Percentiles rank a stretch among this genome's conserved stretches.
Conservation (phyloP, 2,329 filamentous ascomycete species). For the Periconia macrospinosa region DNA sequence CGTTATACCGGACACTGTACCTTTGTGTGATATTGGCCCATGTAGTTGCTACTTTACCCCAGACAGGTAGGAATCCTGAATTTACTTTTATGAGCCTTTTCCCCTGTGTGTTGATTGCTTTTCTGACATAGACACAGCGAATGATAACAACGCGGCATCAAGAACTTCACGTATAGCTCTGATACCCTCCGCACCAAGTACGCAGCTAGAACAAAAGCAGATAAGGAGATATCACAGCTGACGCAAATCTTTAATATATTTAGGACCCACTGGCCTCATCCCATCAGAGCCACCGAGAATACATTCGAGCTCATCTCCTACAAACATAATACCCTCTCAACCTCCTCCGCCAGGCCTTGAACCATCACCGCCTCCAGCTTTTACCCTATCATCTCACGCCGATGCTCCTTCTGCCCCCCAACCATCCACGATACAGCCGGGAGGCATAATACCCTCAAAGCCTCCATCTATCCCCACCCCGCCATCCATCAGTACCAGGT, state of each 20-base stretch:
- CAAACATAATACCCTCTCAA: conserved; percentile 12
- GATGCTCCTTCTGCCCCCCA: neutral
- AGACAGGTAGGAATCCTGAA: conserved; percentile 21
- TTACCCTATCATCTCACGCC: conserved; percentile 1
- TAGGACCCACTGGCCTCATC: conserved; percentile 9
- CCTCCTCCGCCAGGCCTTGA: conserved; percentile 2
- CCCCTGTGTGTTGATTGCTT: conserved; percentile 1
- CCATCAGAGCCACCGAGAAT: conserved; percentile 10
- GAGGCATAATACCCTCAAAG: conserved; percentile 7
- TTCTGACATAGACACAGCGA: conserved; percentile 19
- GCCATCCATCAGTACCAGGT: neutral
- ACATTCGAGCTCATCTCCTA: conserved; percentile 7
- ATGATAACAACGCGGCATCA: conserved; percentile 10
- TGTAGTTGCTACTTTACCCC: conserved; percentile 17
- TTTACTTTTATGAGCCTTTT: conserved; percentile 6
- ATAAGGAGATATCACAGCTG: neutral
- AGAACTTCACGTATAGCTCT: conserved; percentile 8
- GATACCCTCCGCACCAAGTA: conserved; percentile 22
- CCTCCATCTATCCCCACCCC: neutral
- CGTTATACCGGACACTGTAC: conserved; percentile 22
- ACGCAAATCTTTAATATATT: neutral
- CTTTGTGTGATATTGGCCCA: conserved; percentile 21
- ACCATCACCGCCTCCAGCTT: conserved; percentile 3
- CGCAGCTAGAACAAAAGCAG: conserved; percentile 3
- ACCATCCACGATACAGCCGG: neutral